Conservation (phyloP, 2,329 filamentous ascomycete species). For the Diaporthe ampelina region DNA sequence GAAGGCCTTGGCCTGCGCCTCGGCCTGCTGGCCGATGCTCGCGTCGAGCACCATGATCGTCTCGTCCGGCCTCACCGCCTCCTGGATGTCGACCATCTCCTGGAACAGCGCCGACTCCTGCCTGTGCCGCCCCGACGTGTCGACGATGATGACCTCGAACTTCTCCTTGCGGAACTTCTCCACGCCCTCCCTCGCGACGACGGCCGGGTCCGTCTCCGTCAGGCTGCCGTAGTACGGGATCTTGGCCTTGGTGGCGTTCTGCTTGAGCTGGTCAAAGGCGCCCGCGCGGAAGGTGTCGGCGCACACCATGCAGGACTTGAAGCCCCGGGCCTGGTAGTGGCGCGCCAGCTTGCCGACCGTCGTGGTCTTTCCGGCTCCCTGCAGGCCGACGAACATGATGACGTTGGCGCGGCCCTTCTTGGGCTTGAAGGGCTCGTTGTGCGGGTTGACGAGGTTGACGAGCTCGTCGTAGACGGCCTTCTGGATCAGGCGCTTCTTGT, state of each 20-base stretch:
- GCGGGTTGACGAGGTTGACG: constrained; percentile 94
- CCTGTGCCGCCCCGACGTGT: constrained; percentile 94
- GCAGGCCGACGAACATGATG: constrained; percentile 99
- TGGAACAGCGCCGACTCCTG: constrained; percentile 96
- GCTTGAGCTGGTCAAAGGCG: constrained; percentile 98
- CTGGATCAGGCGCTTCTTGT: constrained; percentile 98
- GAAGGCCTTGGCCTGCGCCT: constrained; percentile 95
- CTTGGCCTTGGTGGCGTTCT: constrained; percentile 98
- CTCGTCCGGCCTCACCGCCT: constrained; percentile 90
- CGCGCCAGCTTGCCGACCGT: constrained; percentile 97
- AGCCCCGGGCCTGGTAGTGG: constrained; percentile 94
- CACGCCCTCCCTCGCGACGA: constrained; percentile 94
- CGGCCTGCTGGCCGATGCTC: constrained; percentile 95
- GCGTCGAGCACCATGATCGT: constrained; percentile 99
- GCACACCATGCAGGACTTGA: constrained; percentile 94
- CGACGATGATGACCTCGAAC: constrained; percentile 98
- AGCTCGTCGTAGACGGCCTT: constrained; percentile 98
- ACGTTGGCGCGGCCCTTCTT: constrained; percentile 97
- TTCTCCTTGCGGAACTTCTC: constrained; percentile 99
- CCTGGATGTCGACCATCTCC: constrained; percentile 97
- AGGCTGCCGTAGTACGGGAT: constrained; percentile 98
- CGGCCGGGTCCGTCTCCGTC: constrained; percentile 94
- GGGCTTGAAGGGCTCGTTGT: constrained; percentile 94
- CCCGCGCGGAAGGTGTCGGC: constrained; percentile 98
- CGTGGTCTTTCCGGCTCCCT: constrained; percentile 98